Evolutionary conservation across 345 rosid genomes (phyloP), one percentile per base, ranked within the genome.

Genomic region (Corchorus olitorius): DNA sequence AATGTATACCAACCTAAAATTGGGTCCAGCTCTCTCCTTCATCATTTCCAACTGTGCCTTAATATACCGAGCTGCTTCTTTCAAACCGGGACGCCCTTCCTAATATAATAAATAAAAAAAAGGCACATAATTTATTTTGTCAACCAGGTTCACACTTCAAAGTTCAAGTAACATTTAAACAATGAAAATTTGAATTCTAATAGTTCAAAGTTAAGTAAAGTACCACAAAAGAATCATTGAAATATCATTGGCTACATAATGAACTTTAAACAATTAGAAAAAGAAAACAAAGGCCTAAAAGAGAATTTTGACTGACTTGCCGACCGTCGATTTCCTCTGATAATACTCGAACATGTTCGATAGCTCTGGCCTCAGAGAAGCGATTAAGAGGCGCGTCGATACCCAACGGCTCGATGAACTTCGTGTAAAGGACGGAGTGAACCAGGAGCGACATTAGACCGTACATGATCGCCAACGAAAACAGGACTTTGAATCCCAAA

Each of bases 1-100:
- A 58, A 19, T 73, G 27, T 49, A 49, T 62, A 74, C 4, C 35
- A 80, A 96, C 99, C 90, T 92, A 77, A 88, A 46, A 70, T 86
- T 82, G 4, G 95, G 76, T 56, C 97, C 97, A 83, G 98, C 97
- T 84, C 92, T 88, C 80, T 90, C 81, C 82, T 89, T 92, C 68
- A 89, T 48, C 80, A 41, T 81, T 80, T 92, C 94, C 79, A 93
- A 83, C 81, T 92, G 92, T 19, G 79, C 60, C 83, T 84, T 93
- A 22, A 96, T 93, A 78, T 96, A 96, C 27, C 14, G 45, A 59
- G 98, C 98, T 67, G 99, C 99, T 86, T 92, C 87, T 76, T 81
- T 87, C 65, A 96, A 84, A 8, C 99, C 99, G 0, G 88, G 90
- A 65, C 92, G 88, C 77, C 99, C 99, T 81, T 96, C 98, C 99